A percentile compares a stretch with the other conserved stretches of the same genome.
Evolutionary conservation across 306 rosid species (phyloP).

Genomic region (Senna siamea): DNA sequence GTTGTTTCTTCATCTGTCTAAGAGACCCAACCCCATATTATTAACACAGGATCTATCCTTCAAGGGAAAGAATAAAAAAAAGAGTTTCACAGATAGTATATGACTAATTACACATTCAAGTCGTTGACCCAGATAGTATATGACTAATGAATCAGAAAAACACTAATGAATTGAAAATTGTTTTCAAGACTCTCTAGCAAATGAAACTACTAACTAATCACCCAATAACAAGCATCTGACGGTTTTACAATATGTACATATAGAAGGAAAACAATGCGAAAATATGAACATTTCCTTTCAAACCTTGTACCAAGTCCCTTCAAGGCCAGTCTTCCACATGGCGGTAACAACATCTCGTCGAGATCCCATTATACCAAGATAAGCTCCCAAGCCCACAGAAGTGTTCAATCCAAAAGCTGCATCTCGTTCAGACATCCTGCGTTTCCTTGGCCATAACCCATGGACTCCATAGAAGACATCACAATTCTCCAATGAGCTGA

Average conservation of each 20-base stretch:
- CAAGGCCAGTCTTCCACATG: conserved; percentile 96
- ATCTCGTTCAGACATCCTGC: conserved; percentile 98
- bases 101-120: too few relatives aligned
- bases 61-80: neutral
- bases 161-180: neutral
- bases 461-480: conserved; percentile 65
- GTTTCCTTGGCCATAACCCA: conserved; percentile 95
- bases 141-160: neutral
- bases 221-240: conserved; percentile 7
- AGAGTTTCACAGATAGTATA: neutral
- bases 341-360: conserved; percentile 98
- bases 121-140: neutral
- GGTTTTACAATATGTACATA: conserved; percentile 12
- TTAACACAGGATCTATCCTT: neutral
- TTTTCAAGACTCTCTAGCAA: conserved; percentile 17
- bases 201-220: conserved; percentile 12
- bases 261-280: conserved; percentile 23
- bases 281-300: conserved; percentile 35
- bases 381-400: conserved; percentile 92
- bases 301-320: conserved; percentile 98
- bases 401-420: conserved; percentile 98
- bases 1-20: too few relatives aligned
- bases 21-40: neutral
- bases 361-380: conserved; percentile 99
- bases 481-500: conserved; percentile 61